Evolutionary conservation across 805 yeast genomes (phyloP).

Genomic region (Tetrapisispora taiwanensis): DNA sequence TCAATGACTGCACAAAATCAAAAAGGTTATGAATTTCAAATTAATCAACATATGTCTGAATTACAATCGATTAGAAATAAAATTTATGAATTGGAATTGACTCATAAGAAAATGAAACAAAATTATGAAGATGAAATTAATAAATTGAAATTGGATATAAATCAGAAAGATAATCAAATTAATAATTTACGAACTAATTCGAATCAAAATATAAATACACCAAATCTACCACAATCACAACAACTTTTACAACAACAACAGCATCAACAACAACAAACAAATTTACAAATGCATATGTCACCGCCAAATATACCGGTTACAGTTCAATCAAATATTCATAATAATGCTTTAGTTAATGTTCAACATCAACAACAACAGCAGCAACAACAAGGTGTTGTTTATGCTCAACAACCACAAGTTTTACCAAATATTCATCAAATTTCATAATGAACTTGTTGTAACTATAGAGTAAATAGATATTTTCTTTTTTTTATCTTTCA

Average conservation of each 20-base stretch:
- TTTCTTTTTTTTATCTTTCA: too few relatives aligned
- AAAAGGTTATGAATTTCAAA: slow-evolving; percentile 83
- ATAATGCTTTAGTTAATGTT: slow-evolving; percentile 7
- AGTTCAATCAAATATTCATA: not conserved
- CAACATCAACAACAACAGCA: slow-evolving; percentile 13
- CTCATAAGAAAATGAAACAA: slow-evolving; percentile 90
- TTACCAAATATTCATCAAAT: slow-evolving; percentile 1
- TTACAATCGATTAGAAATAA: slow-evolving; percentile 90
- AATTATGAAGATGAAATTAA: slow-evolving; percentile 89
- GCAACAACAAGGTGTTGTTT: slow-evolving; percentile 3
- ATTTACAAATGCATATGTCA: slow-evolving; percentile 4
- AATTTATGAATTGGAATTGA: slow-evolving; percentile 85
- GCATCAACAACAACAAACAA: slow-evolving; percentile 10
- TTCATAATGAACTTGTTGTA: not conserved
- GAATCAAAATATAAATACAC: not conserved
- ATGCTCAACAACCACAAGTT: not conserved
- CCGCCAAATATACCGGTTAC: slow-evolving; percentile 18
- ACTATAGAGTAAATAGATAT: not conserved
- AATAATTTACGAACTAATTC: not conserved
- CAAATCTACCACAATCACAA: not conserved
- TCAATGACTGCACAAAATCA: slow-evolving; percentile 71
- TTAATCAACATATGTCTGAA: slow-evolving; percentile 85
- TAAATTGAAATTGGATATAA: slow-evolving; percentile 77
- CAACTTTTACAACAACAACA: not conserved
- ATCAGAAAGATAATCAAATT: slow-evolving; percentile 59